Conservation (phyloP, 164 flowering plant species). For the Paratinospora sagittata region DNA sequence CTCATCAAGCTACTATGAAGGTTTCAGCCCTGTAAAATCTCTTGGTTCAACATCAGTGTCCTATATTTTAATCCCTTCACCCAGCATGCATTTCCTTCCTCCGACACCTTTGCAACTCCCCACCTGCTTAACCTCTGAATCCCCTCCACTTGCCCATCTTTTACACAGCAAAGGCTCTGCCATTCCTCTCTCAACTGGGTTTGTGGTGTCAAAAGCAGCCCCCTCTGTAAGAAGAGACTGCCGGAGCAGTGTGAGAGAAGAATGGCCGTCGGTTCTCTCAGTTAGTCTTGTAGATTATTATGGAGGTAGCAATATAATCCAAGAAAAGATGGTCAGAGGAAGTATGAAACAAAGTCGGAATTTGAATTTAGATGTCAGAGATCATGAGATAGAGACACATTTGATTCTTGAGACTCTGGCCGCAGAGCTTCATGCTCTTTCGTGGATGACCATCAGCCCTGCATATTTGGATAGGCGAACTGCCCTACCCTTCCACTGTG, state of each 20-base stretch:
- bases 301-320: slow-evolving; percentile 49
- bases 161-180: slow-evolving; percentile 95
- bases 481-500: slow-evolving; percentile 89
- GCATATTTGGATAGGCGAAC: slow-evolving; percentile 80
- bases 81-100: slow-evolving; percentile 83
- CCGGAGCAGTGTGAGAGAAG: slow-evolving; percentile 46
- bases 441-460: slow-evolving; percentile 97
- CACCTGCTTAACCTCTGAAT: slow-evolving; percentile 85
- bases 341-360: slow-evolving; percentile 40
- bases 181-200: slow-evolving; percentile 83
- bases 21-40: slow-evolving; percentile 79
- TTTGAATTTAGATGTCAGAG: slow-evolving; percentile 41
- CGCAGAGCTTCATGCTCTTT: slow-evolving; percentile 92
- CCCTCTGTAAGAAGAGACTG: slow-evolving; percentile 65
- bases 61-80: slow-evolving; percentile 75
- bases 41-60: slow-evolving; percentile 74
- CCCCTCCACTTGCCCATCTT: slow-evolving; percentile 97
- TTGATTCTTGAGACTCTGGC: slow-evolving; percentile 64
- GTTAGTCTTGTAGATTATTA: slow-evolving; percentile 82
- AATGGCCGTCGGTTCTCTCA: slow-evolving; percentile 86
- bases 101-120: slow-evolving; percentile 87
- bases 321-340: slow-evolving; percentile 50
- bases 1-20: slow-evolving; percentile 55
- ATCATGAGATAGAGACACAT: slow-evolving; percentile 55
- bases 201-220: slow-evolving; percentile 84